A percentile compares a stretch with the other conserved stretches of the same genome.
Evolutionary conservation across 1,284 basidiomycete species (phyloP).

Genomic region (Tilletia indica): DNA sequence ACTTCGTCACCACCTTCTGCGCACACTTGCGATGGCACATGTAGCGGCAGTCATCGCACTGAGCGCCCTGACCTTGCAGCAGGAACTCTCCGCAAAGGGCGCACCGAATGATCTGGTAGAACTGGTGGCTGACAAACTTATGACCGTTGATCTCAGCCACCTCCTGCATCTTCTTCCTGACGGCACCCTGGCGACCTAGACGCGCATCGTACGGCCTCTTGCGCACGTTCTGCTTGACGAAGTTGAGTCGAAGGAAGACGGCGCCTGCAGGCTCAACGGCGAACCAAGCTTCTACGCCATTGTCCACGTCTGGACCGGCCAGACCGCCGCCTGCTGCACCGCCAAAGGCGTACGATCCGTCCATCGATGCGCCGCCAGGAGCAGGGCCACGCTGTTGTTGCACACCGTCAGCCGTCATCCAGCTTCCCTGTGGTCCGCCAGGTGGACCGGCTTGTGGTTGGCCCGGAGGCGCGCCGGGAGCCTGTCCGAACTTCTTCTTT

Average conservation of each 20-base stretch:
- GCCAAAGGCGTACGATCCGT: slow-evolving; percentile 21
- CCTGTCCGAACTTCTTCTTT: slow-evolving; percentile 81
- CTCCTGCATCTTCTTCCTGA: slow-evolving; percentile 96
- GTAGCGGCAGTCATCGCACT: slow-evolving; percentile 98
- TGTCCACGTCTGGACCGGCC: slow-evolving; percentile 61
- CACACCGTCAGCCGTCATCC: slow-evolving; percentile 51
- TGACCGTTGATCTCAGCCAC: slow-evolving; percentile 99
- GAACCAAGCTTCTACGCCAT: slow-evolving; percentile 89
- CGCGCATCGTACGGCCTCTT: slow-evolving; percentile 84
- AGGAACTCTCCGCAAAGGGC: slow-evolving; percentile 97
- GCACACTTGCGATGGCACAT: slow-evolving; percentile 96
- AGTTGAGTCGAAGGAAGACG: slow-evolving; percentile 59
- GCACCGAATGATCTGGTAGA: slow-evolving; percentile 93
- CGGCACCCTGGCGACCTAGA: slow-evolving; percentile 93
- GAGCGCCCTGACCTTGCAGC: slow-evolving; percentile 93
- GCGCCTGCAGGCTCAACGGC: slow-evolving; percentile 97
- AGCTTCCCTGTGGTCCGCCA: slow-evolving; percentile 26
- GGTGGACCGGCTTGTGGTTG: slow-evolving; percentile 59
- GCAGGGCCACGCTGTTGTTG: slow-evolving; percentile 26
- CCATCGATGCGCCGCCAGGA: slow-evolving; percentile 25
- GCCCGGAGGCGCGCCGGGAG: slow-evolving; percentile 35
- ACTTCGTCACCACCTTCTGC: slow-evolving; percentile 99
- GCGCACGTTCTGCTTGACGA: slow-evolving; percentile 64
- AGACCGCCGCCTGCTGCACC: slow-evolving; percentile 29
- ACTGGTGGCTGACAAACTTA: slow-evolving; percentile 94